Evolutionary conservation across 1,284 basidiomycete species (phyloP).

Genomic region (Erythrobasidium hasegawianum): DNA sequence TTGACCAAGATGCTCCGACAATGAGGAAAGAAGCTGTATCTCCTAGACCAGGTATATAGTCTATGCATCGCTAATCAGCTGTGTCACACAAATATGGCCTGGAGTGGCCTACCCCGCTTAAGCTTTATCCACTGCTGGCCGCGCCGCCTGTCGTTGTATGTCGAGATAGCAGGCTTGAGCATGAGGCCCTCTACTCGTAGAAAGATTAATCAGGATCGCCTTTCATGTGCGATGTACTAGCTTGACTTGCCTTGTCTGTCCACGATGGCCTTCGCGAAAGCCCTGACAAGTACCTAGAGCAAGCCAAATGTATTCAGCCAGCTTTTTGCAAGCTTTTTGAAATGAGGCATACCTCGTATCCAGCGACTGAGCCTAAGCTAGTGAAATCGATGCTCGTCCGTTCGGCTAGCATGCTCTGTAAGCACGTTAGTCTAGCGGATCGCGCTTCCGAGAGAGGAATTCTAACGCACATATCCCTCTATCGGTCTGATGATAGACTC

Average conservation of each 20-base stretch:
- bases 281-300: conserved; percentile 50
- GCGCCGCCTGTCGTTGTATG: conserved; percentile 60
- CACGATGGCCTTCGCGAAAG: conserved; percentile 58
- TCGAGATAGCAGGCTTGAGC: conserved; percentile 65
- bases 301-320: not conserved
- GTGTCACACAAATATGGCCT: too few relatives aligned
- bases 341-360: conserved; percentile 34
- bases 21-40: conserved; percentile 73
- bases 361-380: conserved; percentile 40
- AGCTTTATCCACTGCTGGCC: conserved; percentile 70
- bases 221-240: too few relatives aligned
- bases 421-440: too few relatives aligned
- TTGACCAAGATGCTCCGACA: conserved; percentile 72
- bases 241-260: conserved; percentile 50
- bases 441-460: too few relatives aligned
- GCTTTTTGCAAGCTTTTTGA: not conserved
- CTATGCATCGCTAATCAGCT: conserved; percentile 57
- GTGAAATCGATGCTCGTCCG: conserved; percentile 53
- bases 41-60: conserved; percentile 78
- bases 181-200: conserved; percentile 63
- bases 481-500: conserved; percentile 57
- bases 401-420: conserved; percentile 58
- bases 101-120: conserved; percentile 48
- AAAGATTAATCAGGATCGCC: too few relatives aligned
- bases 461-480: conserved; percentile 56